Evolutionary conservation across 371 early-diverging fungal species (phyloP), one percentile per base, ranked within the genome.

Genomic region (Mortierella polycephala): DNA sequence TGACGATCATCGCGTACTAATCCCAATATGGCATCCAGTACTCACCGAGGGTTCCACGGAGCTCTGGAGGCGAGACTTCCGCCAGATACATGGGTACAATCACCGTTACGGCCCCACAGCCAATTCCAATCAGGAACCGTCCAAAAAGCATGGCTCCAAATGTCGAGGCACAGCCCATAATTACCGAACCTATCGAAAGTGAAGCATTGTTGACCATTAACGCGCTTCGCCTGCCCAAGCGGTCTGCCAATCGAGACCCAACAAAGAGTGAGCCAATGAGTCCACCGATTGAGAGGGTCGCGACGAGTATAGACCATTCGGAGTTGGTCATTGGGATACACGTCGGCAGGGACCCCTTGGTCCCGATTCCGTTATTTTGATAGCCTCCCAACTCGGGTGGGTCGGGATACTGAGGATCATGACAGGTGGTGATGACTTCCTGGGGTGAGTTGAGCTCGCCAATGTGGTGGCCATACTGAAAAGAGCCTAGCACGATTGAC

Each of bases 81-180:
- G 92, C 85, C 49, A 98, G 83, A 74, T 97, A 98, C 52, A 91
- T 83, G 10, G 98, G 97, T 0, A 95, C 93, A 30, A 93, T 89
- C 37, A 94, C 95, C 7, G 95, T 91, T 2, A 91, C 90, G 6
- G 89, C 83, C 5, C 98, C 99, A 45, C 89, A 86, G 7, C 93
- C 98, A 30, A 98, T 41, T 10, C 99, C 99, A 54, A 89, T 85
- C 16, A 97, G 37, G 70, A 96, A 88, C 30, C 99, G 87, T 4
- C 96, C 98, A 12, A 86, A 23, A 40, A 89, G 81, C 74, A 98
- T 84, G 40, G 76, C 63, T 42, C 58, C 54, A 10, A 86, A 77
- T 11, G 81, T 82, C 37, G 75, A 64, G 13, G 93, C 88, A 23
- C 91, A 64, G 11, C 89, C 86, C 84, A 96, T 89, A 9, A 89